A percentile compares a stretch with the other conserved stretches of the same genome.
Conservation (phyloP, 169 alveolate genomes). For the Plasmodium chabaudi region DNA sequence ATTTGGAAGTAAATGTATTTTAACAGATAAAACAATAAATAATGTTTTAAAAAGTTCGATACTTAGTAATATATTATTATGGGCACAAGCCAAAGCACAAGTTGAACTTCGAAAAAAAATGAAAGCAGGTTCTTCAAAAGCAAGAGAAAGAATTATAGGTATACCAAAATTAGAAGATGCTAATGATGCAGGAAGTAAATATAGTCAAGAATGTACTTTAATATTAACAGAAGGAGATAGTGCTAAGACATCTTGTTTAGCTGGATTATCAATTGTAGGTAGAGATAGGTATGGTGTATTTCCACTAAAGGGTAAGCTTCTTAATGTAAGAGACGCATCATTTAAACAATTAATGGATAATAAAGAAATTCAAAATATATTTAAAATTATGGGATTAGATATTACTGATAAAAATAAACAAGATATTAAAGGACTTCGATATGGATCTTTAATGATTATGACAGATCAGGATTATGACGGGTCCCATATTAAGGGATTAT, state of each 20-base stretch:
- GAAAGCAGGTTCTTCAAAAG: conserved; percentile 88
- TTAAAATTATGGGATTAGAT: conserved; percentile 97
- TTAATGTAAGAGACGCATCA: conserved; percentile 99
- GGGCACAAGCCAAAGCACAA: conserved; percentile 96
- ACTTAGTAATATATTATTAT: conserved; percentile 91
- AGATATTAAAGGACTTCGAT: conserved; percentile 94
- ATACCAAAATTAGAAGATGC: conserved; percentile 99
- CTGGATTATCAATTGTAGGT: conserved; percentile 99
- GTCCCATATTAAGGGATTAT: conserved; percentile 99
- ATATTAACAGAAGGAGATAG: conserved; percentile 99
- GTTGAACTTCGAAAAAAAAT: conserved; percentile 92
- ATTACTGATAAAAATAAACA: conserved; percentile 88
- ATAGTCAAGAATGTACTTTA: conserved; percentile 96
- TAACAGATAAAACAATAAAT: conserved; percentile 92
- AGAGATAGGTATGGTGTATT: conserved; percentile 99
- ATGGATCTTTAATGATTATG: conserved; percentile 99
- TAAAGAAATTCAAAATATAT: conserved; percentile 96
- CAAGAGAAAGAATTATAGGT: conserved; percentile 87
- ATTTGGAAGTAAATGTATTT: conserved; percentile 93
- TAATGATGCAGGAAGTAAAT: conserved; percentile 97
- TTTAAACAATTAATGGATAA: conserved; percentile 95
- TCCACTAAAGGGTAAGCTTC: conserved; percentile 99
- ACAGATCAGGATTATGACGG: conserved; percentile 99
- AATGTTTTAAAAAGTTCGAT: conserved; percentile 92
- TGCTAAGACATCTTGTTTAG: conserved; percentile 98